A percentile compares a stretch with the other conserved stretches of the same genome.
These are phyloP conservation scores for Phytophthora parvispora DNA, from an alignment of 352 stramenopile species.

Conservation along the genomic window DNA sequence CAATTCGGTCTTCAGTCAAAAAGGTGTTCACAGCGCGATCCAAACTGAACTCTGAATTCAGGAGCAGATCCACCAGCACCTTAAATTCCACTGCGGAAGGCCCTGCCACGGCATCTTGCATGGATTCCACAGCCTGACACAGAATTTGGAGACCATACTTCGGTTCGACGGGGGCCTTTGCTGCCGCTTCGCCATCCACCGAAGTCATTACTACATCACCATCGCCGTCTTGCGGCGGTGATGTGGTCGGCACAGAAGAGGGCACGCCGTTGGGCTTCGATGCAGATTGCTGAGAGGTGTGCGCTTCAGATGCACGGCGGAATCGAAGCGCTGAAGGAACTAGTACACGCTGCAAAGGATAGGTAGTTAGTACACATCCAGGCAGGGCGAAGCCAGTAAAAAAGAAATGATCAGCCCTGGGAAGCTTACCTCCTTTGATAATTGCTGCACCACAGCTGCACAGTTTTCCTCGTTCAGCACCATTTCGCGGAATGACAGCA, in stretches of 20 bases:
- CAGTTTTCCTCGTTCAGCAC: constrained; percentile 86
- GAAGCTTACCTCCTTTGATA: constrained; percentile 75
- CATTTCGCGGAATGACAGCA: constrained; percentile 79
- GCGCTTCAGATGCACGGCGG: constrained; percentile 67
- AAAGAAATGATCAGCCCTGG: not conserved
- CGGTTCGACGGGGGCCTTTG: constrained; percentile 51
- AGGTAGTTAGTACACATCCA: constrained; percentile 8
- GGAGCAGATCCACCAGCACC: constrained; percentile 74
- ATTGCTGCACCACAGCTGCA: constrained; percentile 74
- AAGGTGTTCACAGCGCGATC: constrained; percentile 87
- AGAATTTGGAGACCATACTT: constrained; percentile 86
- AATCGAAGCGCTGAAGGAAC: constrained; percentile 80
- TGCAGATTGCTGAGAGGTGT: constrained; percentile 24
- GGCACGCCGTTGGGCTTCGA: constrained; percentile 22
- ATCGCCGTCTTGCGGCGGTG: constrained; percentile 48
- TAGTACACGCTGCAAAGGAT: constrained; percentile 49
- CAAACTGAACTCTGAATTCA: constrained; percentile 84
- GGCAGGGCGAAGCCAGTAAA: not conserved
- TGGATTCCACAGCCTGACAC: constrained; percentile 81
- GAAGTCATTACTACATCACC: constrained; percentile 76
- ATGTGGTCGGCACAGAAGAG: not conserved
- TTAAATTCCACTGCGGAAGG: constrained; percentile 71
- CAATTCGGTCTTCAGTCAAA: constrained; percentile 79
- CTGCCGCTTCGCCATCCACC: constrained; percentile 25
- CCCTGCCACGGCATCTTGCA: constrained; percentile 79